phyloP scores from a whole-genome alignment of 345 rosid species.

The Murraya koenigii region DNA sequence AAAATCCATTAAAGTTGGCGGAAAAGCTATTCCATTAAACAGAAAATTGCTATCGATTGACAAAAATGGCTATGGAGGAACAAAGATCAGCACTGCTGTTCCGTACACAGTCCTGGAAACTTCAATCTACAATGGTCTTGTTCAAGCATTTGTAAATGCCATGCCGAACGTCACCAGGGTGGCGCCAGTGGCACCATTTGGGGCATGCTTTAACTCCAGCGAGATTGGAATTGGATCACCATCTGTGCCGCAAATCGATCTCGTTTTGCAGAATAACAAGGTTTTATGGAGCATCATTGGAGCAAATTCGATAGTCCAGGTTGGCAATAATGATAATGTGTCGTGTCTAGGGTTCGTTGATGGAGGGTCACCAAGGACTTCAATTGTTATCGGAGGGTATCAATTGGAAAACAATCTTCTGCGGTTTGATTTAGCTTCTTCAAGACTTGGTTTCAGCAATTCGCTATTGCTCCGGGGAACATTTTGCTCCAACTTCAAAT shows the following conservation, averaged over 20 bases:
- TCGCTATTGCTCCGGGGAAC: neutral
- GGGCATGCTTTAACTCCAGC: slow-evolving; percentile 13
- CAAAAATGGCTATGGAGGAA: slow-evolving; percentile 28
- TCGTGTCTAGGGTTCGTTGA: slow-evolving; percentile 14
- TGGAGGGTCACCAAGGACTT: slow-evolving; percentile 19
- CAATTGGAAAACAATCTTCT: slow-evolving; percentile 29
- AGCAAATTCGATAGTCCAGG: slow-evolving; percentile 16
- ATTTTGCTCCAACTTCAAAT: slow-evolving; percentile 11
- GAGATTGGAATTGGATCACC: neutral
- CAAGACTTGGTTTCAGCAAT: slow-evolving; percentile 27
- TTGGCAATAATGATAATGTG: slow-evolving; percentile 9
- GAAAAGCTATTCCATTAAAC: slow-evolving; percentile 18
- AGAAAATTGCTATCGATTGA: slow-evolving; percentile 21
- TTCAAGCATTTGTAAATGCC: slow-evolving; percentile 10
- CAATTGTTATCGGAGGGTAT: slow-evolving; percentile 23
- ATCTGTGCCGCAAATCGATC: slow-evolving; percentile 23
- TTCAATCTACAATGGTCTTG: slow-evolving; percentile 26
- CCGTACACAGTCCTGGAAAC: slow-evolving; percentile 24
- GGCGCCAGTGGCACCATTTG: slow-evolving; percentile 12
- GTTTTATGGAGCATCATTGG: slow-evolving; percentile 13
- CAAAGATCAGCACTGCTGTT: slow-evolving; percentile 28
- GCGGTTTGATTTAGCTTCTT: slow-evolving; percentile 28
- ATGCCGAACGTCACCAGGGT: neutral
- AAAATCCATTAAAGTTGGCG: slow-evolving; percentile 24
- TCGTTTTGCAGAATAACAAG: slow-evolving; percentile 3